These are phyloP conservation scores for Delonix regia DNA, from an alignment of 306 rosid species.

Conservation along the genomic window DNA sequence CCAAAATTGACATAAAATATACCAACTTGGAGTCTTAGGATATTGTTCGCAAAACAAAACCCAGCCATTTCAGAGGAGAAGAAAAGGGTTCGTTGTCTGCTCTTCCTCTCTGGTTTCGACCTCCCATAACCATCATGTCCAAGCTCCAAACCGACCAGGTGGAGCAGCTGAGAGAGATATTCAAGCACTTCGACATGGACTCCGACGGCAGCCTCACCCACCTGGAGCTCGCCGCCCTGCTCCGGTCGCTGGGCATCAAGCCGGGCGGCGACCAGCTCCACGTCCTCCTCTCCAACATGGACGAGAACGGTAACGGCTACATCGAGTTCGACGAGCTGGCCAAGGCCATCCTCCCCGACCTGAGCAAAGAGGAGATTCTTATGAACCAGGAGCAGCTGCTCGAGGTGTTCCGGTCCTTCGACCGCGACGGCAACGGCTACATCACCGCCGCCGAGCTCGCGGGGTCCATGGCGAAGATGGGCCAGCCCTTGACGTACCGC, in stretches of 20 bases:
- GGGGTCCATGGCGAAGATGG: constrained; percentile 77
- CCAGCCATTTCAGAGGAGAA: neutral
- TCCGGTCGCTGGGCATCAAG: constrained; percentile 71
- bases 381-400: constrained; percentile 63
- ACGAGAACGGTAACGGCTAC: constrained; percentile 67
- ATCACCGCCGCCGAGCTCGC: constrained; percentile 73
- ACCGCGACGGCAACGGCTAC: constrained; percentile 74
- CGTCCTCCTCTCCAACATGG: constrained; percentile 56
- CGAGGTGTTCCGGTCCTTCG: constrained; percentile 62
- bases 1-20: neutral
- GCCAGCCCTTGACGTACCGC: constrained; percentile 57
- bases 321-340: constrained; percentile 67
- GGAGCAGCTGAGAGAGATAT: constrained; percentile 58
- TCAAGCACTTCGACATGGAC: constrained; percentile 67
- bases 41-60: neutral
- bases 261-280: constrained; percentile 67
- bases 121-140: constrained; percentile 25
- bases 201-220: constrained; percentile 77
- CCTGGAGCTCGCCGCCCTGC: constrained; percentile 71
- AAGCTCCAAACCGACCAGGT: constrained; percentile 45
- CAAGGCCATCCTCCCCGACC: constrained; percentile 50
- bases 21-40: neutral
- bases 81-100: neutral
- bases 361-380: constrained; percentile 49
- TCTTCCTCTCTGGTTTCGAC: neutral